Conservation (phyloP, 305 asterid genomes). For the Caryopteris hybrid region DNA sequence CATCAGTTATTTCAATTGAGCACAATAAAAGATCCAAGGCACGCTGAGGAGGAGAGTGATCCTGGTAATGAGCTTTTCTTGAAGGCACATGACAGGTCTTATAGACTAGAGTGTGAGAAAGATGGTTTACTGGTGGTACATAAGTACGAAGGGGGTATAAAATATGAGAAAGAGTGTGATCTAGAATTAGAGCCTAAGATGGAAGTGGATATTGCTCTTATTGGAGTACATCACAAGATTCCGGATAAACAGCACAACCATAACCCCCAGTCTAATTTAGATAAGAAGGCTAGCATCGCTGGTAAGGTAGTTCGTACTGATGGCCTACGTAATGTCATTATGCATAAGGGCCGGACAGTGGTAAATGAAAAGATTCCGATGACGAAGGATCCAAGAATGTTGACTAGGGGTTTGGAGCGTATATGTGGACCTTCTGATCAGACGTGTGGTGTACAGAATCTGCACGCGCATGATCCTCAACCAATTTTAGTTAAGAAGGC, state of each 20-base stretch:
- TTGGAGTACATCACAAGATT: neutral
- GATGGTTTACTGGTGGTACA: neutral
- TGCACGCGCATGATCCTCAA: neutral
- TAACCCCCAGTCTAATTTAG: neutral
- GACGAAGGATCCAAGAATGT: neutral
- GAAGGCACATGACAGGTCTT: slow-evolving; percentile 5
- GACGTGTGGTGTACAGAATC: neutral
- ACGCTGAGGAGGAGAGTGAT: slow-evolving; percentile 12
- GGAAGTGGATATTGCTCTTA: neutral
- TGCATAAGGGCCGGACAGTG: neutral
- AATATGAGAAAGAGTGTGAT: neutral
- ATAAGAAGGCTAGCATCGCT: neutral
- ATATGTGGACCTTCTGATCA: neutral
- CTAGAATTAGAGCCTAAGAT: slow-evolving; percentile 1
- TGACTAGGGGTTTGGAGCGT: neutral
- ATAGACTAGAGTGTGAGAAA: neutral
- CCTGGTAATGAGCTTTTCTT: slow-evolving; percentile 11
- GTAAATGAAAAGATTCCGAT: neutral
- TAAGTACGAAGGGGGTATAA: neutral
- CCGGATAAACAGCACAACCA: neutral
- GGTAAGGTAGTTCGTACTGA: neutral
- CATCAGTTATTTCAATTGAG: too few species aligned
- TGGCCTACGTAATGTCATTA: neutral
- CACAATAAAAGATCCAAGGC: neutral
- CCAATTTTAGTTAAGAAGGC: too few species aligned